Base-by-base conservation (phyloP, 805 yeast genomes). In the Ogataea corticis region DNA sequence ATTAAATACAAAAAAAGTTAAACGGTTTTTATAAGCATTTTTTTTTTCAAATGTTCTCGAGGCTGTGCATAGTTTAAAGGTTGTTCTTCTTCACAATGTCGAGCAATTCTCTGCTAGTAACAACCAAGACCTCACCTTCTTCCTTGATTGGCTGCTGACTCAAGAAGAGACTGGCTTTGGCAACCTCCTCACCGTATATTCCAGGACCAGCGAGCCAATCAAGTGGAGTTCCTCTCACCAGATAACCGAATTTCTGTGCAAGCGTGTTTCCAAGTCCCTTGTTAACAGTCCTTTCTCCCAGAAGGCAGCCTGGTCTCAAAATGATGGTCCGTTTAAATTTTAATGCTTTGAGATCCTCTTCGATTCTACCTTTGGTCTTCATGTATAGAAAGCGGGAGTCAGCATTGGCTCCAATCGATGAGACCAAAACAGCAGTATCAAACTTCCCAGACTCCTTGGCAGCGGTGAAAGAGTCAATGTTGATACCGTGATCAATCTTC, bases 341-440 rank as follows among this genome's bases (percentile, higher is more conserved):
- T 46, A 89, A 69, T 0, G 69, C 80, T 35, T 72, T 65, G 9
- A 90, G 68, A 38, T 80, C 88, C 36, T 81, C 76, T 61, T 90
- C 97, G 39, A 86, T 70, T 41, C 82, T 77, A 23, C 96, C 96
- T 62, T 90, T 90, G 65, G 85, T 73, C 54, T 73, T 73, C 35
- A 78, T 42, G 57, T 89, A 90, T 4, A 83, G 75, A 33, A 87
- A 70, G n/a, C 54, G 55, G 0, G 96, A 85, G 29, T 58, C 53
- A 0, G 76, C 56, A 46, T 69, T 70, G 0, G 96, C 88, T n/a
- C 89, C 89, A 0, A 58, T 41, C 2, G 90, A 69, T 3, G 90
- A 80, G 4, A 90, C 75, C 12, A 90, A 61, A 3, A 90, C 82
- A 51, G 78, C 80, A 1, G 89, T 84, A 32, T 75, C 72, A 53